These are phyloP conservation scores for Myxozyma monticola DNA, from an alignment of 805 yeast genomes.

Conservation along the genomic window DNA sequence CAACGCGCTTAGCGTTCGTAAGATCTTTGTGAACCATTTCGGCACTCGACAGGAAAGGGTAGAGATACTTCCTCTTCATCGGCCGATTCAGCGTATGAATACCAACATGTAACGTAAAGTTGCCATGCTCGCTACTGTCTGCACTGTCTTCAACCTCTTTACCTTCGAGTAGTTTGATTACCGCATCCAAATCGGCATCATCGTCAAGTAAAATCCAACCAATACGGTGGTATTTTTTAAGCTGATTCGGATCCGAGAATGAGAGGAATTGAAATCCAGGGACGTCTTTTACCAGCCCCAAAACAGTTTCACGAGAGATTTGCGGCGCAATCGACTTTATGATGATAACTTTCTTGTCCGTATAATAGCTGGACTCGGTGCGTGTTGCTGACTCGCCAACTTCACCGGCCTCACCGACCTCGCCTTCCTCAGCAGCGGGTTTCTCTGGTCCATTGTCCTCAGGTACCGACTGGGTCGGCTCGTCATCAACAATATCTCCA, in stretches of 20 bases:
- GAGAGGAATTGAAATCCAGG: constrained; percentile 27
- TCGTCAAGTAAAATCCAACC: constrained; percentile 25
- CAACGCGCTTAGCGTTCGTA: constrained; percentile 13
- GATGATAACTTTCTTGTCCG: constrained; percentile 15
- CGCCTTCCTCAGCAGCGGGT: too few species aligned
- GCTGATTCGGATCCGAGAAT: constrained; percentile 29
- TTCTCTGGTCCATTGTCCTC: too few species aligned
- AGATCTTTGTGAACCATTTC: constrained; percentile 12
- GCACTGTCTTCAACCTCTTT: constrained; percentile 14
- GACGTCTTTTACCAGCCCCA: constrained; percentile 11
- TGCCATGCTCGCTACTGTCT: constrained; percentile 2
- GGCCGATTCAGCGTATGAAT: constrained; percentile 9
- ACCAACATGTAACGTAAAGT: constrained; percentile 26
- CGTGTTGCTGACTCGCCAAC: too few species aligned
- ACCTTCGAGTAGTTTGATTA: constrained; percentile 23
- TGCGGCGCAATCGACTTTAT: constrained; percentile 27
- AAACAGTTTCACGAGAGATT: constrained; percentile 15
- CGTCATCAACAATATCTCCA: too few species aligned
- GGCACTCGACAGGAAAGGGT: constrained; percentile 7
- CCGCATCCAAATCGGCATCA: constrained; percentile 16
- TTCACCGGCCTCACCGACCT: too few species aligned
- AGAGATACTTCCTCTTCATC: constrained; percentile 20
- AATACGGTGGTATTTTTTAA: constrained; percentile 18
- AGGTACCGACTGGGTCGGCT: too few species aligned
- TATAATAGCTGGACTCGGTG: neutral